Percentiles rank a stretch among this genome's conserved stretches.
These are phyloP conservation scores for Durusdinium trenchii DNA, from an alignment of 73 alveolate genomes.

Conservation along the genomic window DNA sequence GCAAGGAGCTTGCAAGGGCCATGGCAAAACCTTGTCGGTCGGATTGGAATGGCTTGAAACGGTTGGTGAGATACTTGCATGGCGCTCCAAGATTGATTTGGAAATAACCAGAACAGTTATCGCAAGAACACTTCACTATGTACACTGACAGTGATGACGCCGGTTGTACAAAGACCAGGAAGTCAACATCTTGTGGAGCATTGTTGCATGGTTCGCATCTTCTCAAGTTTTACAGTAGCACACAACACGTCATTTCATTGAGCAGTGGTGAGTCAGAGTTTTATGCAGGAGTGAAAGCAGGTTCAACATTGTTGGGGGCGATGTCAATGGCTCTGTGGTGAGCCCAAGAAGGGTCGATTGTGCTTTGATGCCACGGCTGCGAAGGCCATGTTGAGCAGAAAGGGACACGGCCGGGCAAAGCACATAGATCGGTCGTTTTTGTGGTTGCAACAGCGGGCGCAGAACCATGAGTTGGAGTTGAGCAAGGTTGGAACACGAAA, in stretches of 20 bases:
- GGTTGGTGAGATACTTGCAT: background rate
- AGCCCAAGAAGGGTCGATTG: background rate
- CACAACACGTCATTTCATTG: background rate
- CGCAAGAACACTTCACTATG: background rate
- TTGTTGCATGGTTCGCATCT: conserved; percentile 1
- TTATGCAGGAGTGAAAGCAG: conserved; percentile 4
- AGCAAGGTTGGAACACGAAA: background rate
- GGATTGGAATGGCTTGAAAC: background rate
- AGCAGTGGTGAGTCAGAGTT: conserved; percentile 15
- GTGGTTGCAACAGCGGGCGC: conserved; percentile 37
- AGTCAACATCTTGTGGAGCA: background rate
- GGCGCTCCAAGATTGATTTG: conserved; percentile 22
- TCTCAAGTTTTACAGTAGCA: background rate
- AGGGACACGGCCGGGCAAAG: conserved; percentile 35
- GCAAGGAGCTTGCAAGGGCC: too few species aligned
- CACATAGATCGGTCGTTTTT: conserved; percentile 11
- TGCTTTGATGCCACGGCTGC: conserved; percentile 30
- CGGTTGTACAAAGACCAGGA: conserved; percentile 2
- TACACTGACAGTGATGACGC: conserved; percentile 23
- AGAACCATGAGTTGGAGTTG: background rate
- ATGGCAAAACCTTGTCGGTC: background rate
- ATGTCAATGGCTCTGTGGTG: background rate
- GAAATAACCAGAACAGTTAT: background rate
- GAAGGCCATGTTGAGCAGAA: background rate
- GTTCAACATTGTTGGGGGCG: background rate